Conservation (phyloP, 371 early-diverging fungal genomes). For the Rhizopus arrhizus region DNA sequence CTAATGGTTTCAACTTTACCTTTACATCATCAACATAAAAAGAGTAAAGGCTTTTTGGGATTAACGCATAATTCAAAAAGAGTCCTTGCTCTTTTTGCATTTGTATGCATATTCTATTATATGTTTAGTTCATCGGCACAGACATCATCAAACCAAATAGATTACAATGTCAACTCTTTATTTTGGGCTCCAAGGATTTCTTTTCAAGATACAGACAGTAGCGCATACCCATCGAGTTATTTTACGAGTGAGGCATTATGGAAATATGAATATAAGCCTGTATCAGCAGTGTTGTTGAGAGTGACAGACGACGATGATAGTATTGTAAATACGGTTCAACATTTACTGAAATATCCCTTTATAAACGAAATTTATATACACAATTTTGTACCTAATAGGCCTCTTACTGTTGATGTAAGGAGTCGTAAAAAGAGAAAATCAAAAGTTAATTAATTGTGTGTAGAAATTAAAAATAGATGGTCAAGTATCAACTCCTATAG, state of each 20-base stretch:
- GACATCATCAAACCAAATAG: not conserved
- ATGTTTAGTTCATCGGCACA: slow-evolving; percentile 12
- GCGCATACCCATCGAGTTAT: slow-evolving; percentile 41
- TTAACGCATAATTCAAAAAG: not conserved
- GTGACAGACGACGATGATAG: slow-evolving; percentile 48
- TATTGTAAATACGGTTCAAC: slow-evolving; percentile 47
- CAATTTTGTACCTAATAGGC: slow-evolving; percentile 44
- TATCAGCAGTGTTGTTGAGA: slow-evolving; percentile 60
- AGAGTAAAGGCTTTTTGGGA: not conserved
- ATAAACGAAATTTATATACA: slow-evolving; percentile 61
- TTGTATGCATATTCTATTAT: slow-evolving; percentile 3
- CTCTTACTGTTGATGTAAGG: slow-evolving; percentile 34
- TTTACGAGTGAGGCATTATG: slow-evolving; percentile 38
- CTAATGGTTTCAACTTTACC: not conserved
- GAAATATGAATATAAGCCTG: slow-evolving; percentile 47
- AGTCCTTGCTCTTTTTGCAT: slow-evolving; percentile 1
- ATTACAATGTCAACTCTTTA: slow-evolving; percentile 24
- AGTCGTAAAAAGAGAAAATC: not conserved
- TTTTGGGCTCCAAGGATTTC: slow-evolving; percentile 29
- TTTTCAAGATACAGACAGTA: slow-evolving; percentile 18
- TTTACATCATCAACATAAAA: not conserved
- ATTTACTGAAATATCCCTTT: slow-evolving; percentile 42
- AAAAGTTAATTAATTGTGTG: not conserved
- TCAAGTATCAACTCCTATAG: slow-evolving; percentile 25
- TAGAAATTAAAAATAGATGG: slow-evolving; percentile 17